Conservation (phyloP, 257 asterid genomes). For the Forsythia suspensa region DNA sequence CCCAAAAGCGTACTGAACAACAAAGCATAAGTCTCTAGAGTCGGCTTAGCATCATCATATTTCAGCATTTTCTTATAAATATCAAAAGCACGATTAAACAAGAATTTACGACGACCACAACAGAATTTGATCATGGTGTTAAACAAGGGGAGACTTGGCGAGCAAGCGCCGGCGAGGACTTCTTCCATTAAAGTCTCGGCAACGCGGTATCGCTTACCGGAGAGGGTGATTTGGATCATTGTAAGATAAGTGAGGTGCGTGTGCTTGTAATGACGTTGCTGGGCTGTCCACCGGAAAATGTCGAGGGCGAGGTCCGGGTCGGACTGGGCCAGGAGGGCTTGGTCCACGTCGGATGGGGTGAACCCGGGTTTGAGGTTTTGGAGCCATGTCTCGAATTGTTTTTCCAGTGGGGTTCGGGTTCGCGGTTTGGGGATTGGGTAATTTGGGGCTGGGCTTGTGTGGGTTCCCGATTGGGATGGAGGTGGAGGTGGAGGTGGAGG, state of each 20-base stretch:
- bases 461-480: background rate
- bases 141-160: constrained; percentile 51
- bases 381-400: constrained; percentile 79
- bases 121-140: constrained; percentile 90
- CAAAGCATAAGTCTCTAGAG: constrained; percentile 71
- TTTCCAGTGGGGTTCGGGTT: constrained; percentile 64
- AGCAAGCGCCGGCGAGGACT: constrained; percentile 84
- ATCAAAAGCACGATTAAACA: constrained; percentile 85
- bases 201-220: constrained; percentile 65
- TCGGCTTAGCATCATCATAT: constrained; percentile 66
- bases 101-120: constrained; percentile 67
- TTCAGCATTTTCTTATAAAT: constrained; percentile 76
- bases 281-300: constrained; percentile 95
- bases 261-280: constrained; percentile 87
- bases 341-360: constrained; percentile 67
- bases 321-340: constrained; percentile 63
- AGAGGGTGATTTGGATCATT: constrained; percentile 59
- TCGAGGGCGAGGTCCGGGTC: constrained; percentile 95
- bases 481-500: constrained; percentile 18
- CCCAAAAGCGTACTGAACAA: constrained; percentile 62
- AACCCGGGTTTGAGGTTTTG: constrained; percentile 82
- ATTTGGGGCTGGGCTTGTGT: constrained; percentile 15
- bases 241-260: constrained; percentile 59
- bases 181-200: constrained; percentile 80
- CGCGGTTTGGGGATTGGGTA: constrained; percentile 33